Percentiles rank a stretch among this genome's conserved stretches.
Evolutionary conservation across 768 basidiomycete species (phyloP).

Genomic region (Trametes coccinea): DNA sequence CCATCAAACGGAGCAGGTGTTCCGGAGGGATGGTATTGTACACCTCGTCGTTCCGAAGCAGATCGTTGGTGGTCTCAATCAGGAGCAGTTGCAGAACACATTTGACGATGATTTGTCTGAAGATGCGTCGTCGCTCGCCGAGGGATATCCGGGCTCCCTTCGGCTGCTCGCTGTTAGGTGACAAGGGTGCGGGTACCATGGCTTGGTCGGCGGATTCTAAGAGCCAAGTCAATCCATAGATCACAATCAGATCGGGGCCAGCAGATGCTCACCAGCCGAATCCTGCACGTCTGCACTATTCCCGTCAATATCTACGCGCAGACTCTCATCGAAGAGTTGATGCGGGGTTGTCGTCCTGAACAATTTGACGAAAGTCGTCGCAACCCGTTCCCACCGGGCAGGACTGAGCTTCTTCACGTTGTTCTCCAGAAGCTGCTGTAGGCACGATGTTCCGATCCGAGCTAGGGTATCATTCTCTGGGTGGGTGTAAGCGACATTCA

Average conservation of each 20-base stretch:
- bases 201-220: slow-evolving; percentile 64
- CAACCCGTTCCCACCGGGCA: slow-evolving; percentile 87
- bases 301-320: slow-evolving; percentile 82
- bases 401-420: slow-evolving; percentile 87
- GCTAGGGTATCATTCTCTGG: slow-evolving; percentile 97
- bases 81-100: slow-evolving; percentile 95
- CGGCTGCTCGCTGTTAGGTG: slow-evolving; percentile 62
- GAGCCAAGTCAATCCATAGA: slow-evolving; percentile 5
- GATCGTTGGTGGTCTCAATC: slow-evolving; percentile 96
- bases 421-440: slow-evolving; percentile 93
- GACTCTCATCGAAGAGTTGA: slow-evolving; percentile 90
- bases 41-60: slow-evolving; percentile 88
- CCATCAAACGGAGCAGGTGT: slow-evolving; percentile 91
- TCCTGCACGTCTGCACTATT: slow-evolving; percentile 57
- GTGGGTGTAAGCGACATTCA: background rate
- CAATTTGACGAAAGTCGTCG: slow-evolving; percentile 91
- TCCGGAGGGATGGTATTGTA: slow-evolving; percentile 94
- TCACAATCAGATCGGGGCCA: background rate
- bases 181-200: slow-evolving; percentile 86
- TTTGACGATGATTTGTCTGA: slow-evolving; percentile 99
- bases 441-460: slow-evolving; percentile 94
- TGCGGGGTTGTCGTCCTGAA: slow-evolving; percentile 97
- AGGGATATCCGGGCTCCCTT: slow-evolving; percentile 56
- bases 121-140: slow-evolving; percentile 76
- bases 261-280: slow-evolving; percentile 27